phyloP scores from a whole-genome alignment of 2,329 filamentous ascomycete genomes.

The Dothideomycetes sp. region DNA sequence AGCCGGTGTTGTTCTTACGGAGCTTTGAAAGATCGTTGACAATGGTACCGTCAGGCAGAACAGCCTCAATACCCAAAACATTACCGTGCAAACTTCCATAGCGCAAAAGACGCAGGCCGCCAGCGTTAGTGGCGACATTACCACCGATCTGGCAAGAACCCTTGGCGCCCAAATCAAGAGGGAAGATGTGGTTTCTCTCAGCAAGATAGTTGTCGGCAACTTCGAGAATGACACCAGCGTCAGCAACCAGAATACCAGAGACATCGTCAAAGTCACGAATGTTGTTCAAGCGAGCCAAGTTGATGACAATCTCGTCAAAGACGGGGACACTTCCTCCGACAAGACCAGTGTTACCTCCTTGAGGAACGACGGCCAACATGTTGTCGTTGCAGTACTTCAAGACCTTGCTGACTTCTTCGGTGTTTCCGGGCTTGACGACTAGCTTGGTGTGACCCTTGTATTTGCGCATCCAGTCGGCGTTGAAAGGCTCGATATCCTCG shows the following conservation, averaged over 20 bases:
- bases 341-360: constrained; percentile 93
- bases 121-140: constrained; percentile 92
- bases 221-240: constrained; percentile 87
- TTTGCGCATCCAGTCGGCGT: constrained; percentile 98
- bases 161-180: constrained; percentile 93
- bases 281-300: constrained; percentile 78
- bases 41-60: constrained; percentile 86
- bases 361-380: constrained; percentile 84
- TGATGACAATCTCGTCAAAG: constrained; percentile 96
- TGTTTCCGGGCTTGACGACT: constrained; percentile 75
- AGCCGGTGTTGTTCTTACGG: constrained; percentile 97
- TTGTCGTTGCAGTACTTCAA: constrained; percentile 93
- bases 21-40: constrained; percentile 80
- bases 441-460: constrained; percentile 84
- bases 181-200: constrained; percentile 80
- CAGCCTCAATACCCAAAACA: constrained; percentile 85
- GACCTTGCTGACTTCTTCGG: constrained; percentile 82
- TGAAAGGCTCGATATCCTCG: constrained; percentile 84
- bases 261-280: constrained; percentile 90
- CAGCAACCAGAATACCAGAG: constrained; percentile 79
- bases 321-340: constrained; percentile 94
- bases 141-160: constrained; percentile 94
- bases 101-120: constrained; percentile 76
- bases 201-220: constrained; percentile 77
- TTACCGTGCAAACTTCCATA: constrained; percentile 93